phyloP scores from a whole-genome alignment of 495 filamentous ascomycete species.

The Penicillium turbatum region DNA sequence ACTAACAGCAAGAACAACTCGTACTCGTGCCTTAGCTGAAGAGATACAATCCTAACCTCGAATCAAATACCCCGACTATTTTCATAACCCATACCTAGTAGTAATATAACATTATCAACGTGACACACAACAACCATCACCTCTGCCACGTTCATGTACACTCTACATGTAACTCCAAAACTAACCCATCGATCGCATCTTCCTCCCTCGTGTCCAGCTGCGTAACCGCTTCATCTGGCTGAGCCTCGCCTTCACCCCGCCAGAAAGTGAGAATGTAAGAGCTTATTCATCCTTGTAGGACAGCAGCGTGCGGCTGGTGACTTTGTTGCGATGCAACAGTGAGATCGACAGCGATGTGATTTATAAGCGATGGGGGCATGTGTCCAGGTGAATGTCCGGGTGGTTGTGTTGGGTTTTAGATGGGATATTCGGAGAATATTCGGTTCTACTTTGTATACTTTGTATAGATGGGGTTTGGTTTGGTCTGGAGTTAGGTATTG shows the following conservation, averaged over 20 bases:
- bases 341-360: background rate
- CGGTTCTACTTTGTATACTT: too few relatives aligned
- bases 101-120: too few relatives aligned
- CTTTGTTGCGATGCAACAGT: background rate
- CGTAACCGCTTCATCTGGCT: background rate
- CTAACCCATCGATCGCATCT: conserved; percentile 3
- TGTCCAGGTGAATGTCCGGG: too few relatives aligned
- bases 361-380: too few relatives aligned
- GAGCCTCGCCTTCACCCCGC: background rate
- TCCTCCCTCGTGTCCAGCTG: conserved; percentile 10
- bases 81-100: too few relatives aligned
- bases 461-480: too few relatives aligned
- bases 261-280: conserved; percentile 1
- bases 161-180: conserved; percentile 1
- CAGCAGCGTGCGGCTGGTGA: background rate
- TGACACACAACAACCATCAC: background rate
- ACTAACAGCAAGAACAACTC: background rate
- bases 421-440: background rate
- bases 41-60: too few relatives aligned
- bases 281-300: background rate
- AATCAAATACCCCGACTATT: too few relatives aligned
- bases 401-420: too few relatives aligned
- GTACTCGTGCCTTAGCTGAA: too few relatives aligned
- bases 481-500: background rate
- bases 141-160: conserved; percentile 4